phyloP scores from a whole-genome alignment of 495 filamentous ascomycete genomes.

The Xylona heveae region DNA sequence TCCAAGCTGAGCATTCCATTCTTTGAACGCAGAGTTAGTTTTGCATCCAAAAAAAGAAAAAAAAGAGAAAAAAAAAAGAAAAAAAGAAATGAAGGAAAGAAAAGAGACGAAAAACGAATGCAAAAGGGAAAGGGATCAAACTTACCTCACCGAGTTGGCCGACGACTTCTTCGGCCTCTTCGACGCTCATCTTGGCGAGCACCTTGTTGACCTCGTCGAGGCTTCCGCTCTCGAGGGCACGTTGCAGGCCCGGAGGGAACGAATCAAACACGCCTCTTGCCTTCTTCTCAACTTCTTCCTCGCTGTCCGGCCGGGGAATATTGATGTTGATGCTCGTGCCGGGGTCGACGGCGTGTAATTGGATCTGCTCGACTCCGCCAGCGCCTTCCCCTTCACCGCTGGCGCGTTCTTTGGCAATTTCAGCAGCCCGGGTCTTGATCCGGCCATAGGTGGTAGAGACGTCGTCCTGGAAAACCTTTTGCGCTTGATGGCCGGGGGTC shows the following conservation, averaged over 20 bases:
- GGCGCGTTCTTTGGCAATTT: slow-evolving; percentile 48
- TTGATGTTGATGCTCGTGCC: slow-evolving; percentile 81
- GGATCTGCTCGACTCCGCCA: slow-evolving; percentile 82
- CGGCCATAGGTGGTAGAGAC: slow-evolving; percentile 67
- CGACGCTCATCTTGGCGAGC: slow-evolving; percentile 76
- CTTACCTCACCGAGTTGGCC: slow-evolving; percentile 54
- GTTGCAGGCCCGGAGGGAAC: slow-evolving; percentile 61
- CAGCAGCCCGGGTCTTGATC: slow-evolving; percentile 58
- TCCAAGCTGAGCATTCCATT: slow-evolving; percentile 85
- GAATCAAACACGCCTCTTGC: slow-evolving; percentile 60
- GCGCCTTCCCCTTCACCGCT: slow-evolving; percentile 33
- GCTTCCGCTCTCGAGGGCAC: slow-evolving; percentile 63
- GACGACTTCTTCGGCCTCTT: slow-evolving; percentile 82
- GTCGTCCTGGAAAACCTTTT: slow-evolving; percentile 78
- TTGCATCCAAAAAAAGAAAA: not conserved
- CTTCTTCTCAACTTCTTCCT: slow-evolving; percentile 40
- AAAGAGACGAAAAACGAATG: not conserved
- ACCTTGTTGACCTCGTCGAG: slow-evolving; percentile 94
- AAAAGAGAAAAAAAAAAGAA: not conserved
- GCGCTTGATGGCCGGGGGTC: slow-evolving; percentile 81
- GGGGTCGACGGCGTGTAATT: slow-evolving; percentile 88
- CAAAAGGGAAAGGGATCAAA: slow-evolving; percentile 3
- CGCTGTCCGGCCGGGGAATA: slow-evolving; percentile 37
- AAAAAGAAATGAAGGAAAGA: not conserved
- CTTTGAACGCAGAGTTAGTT: slow-evolving; percentile 7